Conservation (phyloP, 164 flowering plant genomes). For the Macadamia integrifolia region DNA sequence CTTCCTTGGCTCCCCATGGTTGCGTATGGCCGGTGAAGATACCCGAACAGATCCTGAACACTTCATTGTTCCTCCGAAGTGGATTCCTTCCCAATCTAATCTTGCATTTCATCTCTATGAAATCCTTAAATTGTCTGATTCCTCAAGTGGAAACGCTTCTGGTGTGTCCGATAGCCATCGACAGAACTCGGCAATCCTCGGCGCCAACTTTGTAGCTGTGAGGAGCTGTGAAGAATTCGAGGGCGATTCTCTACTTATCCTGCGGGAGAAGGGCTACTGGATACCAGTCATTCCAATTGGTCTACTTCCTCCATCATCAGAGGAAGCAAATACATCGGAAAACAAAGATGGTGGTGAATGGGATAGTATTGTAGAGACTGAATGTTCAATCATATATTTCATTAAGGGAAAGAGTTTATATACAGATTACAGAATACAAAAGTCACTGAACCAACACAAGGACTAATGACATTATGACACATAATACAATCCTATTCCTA, state of each 20-base stretch:
- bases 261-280: slow-evolving; percentile 21
- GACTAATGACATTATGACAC: too few species aligned
- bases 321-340: background rate
- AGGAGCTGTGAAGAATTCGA: slow-evolving; percentile 51
- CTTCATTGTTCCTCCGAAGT: slow-evolving; percentile 10
- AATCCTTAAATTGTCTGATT: slow-evolving; percentile 11
- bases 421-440: too few species aligned
- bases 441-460: too few species aligned
- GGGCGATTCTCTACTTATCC: slow-evolving; percentile 39
- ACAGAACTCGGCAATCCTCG: slow-evolving; percentile 20
- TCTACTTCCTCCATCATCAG: slow-evolving; percentile 26
- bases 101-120: slow-evolving; percentile 25
- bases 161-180: slow-evolving; percentile 25
- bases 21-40: background rate
- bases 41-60: slow-evolving; percentile 3
- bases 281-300: slow-evolving; percentile 55
- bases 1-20: background rate
- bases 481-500: too few species aligned
- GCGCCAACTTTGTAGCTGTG: slow-evolving; percentile 29
- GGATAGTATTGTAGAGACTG: too few species aligned
- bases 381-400: too few species aligned
- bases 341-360: slow-evolving; percentile 15
- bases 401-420: too few species aligned
- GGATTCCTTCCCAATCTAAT: slow-evolving; percentile 10
- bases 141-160: slow-evolving; percentile 13